Base-by-base conservation (phyloP, 768 basidiomycete genomes). In the Termitomyces sp. region DNA sequence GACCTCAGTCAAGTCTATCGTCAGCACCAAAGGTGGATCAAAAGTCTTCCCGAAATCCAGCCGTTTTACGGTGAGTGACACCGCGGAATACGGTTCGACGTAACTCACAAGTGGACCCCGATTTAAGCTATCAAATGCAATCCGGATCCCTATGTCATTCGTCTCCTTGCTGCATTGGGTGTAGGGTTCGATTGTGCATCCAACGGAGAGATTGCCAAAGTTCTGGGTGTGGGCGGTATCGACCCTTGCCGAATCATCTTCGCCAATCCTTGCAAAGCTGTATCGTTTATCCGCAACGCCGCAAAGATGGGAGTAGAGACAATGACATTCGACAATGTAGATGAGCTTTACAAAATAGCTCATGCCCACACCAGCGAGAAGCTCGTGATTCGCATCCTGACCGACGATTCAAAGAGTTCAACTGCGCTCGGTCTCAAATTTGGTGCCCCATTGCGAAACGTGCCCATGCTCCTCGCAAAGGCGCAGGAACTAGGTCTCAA, bases 301-400 rank as follows among this genome's bases (percentile, higher is more conserved):
- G 87, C 87, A 43, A 85, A 82, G 66, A 72, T 77, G 35, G 87
- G 90, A n/a, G 95, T 98, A 53, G 82, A 92, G 69, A 86, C 82
- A 76, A 97, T 98, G 96, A 98, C 96, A 5, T 99, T 99, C 70
- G 97, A 99, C 78, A 99, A 98, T 73, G 83, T 83, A 36, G 97
- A 99, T 74, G 97, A 99, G 71, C 77, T 99, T 18, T 82, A 89
- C 85, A 99, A 99, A 77, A 85, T 98, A 61, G 85, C 90, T 16
- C 87, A 88, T 33, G 75, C 79, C 5, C 86, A 95, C 71, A 91
- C 95, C 0, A 66, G 72, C 38, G 95, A 97, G 13, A 87, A 92
- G 73, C 84, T 97, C 50, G 86, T 98, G 65, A 74, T 98, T 41
- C 92, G 97, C 64, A 98, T 99, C 71, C 80, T 98, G 50, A 95